Evolutionary conservation across 441 rosid species (phyloP).

Genomic region (Kokia cookei): DNA sequence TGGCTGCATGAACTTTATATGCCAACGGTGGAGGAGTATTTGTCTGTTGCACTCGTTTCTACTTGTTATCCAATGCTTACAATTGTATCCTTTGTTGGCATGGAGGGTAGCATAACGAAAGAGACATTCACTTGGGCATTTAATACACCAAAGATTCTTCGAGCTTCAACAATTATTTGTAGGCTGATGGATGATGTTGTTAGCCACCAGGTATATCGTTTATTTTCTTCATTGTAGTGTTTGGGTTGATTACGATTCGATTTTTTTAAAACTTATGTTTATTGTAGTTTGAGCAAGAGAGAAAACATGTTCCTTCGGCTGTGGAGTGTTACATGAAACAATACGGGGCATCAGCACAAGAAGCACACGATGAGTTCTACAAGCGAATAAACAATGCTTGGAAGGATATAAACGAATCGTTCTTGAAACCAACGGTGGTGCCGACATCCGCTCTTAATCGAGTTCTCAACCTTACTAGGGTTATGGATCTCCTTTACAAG

Average conservation of each 20-base stretch:
- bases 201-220: neutral
- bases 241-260: no score
- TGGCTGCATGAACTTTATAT: conserved; percentile 5
- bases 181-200: neutral
- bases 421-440: no score
- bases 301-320: no score
- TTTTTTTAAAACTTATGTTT: no score
- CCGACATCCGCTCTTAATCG: no score
- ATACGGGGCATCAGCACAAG: no score
- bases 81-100: conserved; percentile 4
- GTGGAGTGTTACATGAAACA: no score
- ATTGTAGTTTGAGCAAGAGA: no score
- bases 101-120: neutral
- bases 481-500: neutral
- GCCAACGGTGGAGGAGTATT: conserved; percentile 27
- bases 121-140: neutral
- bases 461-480: neutral
- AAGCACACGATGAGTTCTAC: no score
- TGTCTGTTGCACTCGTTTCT: conserved; percentile 7
- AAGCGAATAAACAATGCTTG: no score
- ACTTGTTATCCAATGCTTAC: neutral
- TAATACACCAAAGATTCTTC: neutral
- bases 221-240: no score
- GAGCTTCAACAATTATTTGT: neutral
- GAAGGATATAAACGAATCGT: no score